Evolutionary conservation across 495 filamentous ascomycete species (phyloP).

Genomic region (Massariosphaeria phaeospora): DNA sequence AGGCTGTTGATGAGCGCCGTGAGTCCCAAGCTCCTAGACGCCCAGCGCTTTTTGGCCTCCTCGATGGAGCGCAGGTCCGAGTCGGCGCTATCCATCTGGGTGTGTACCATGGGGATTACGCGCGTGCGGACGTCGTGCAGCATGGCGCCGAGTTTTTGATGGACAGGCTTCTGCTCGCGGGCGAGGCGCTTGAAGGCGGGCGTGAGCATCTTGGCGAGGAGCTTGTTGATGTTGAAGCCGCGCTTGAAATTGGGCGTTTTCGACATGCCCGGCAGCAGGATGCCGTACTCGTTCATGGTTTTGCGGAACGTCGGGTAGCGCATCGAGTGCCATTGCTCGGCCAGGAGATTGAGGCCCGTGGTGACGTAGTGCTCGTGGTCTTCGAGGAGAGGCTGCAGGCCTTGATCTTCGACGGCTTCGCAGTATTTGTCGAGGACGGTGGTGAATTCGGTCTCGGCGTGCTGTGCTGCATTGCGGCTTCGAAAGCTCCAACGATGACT

Average conservation of each 20-base stretch:
- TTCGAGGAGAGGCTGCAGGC: too few relatives aligned
- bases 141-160: not conserved
- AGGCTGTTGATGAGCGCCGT: not conserved
- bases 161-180: not conserved
- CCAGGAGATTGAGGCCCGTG: too few relatives aligned
- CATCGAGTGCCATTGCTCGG: too few relatives aligned
- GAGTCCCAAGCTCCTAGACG: not conserved
- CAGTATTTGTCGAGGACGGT: too few relatives aligned
- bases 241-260: not conserved
- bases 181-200: not conserved
- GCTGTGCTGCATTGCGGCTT: too few relatives aligned
- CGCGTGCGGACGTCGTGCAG: not conserved
- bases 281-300: not conserved
- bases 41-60: not conserved
- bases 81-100: not conserved
- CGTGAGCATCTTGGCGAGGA: not conserved
- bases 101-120: not conserved
- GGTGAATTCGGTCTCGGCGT: too few relatives aligned
- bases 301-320: not conserved
- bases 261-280: not conserved
- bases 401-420: too few relatives aligned
- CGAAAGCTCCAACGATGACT: too few relatives aligned
- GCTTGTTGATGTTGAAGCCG: not conserved
- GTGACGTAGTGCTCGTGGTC: too few relatives aligned
- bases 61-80: not conserved